Evolutionary conservation across 1,284 basidiomycete species (phyloP).

Genomic region (Ceratobasidium sp.): DNA sequence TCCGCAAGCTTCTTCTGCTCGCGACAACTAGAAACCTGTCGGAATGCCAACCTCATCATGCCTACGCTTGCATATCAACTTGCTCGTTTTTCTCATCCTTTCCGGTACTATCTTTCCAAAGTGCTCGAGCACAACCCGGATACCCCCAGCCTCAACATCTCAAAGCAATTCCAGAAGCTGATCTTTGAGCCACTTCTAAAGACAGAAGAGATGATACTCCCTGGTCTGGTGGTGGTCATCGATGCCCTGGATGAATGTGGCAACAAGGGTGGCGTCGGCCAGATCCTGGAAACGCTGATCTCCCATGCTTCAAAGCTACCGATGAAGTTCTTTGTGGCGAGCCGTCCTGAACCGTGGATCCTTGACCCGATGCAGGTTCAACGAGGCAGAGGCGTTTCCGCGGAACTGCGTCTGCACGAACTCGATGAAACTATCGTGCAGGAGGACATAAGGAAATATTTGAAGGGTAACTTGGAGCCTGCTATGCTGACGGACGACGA

Average conservation of each 20-base stretch:
- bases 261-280: not conserved
- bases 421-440: not conserved
- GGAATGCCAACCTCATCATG: slow-evolving; percentile 24
- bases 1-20: slow-evolving; percentile 53
- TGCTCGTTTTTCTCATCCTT: not conserved
- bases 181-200: not conserved
- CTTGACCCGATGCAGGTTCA: not conserved
- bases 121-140: not conserved
- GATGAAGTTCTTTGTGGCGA: slow-evolving; percentile 38
- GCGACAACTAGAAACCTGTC: slow-evolving; percentile 38
- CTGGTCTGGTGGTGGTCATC: slow-evolving; percentile 25
- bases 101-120: not conserved
- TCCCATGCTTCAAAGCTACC: not conserved
- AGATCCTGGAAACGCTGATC: slow-evolving; percentile 11
- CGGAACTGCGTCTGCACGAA: slow-evolving; percentile 3
- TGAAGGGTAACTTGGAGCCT: not conserved
- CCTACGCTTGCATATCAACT: slow-evolving; percentile 26
- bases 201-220: not conserved
- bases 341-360: slow-evolving; percentile 38
- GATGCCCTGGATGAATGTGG: slow-evolving; percentile 42
- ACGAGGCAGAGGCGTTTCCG: not conserved
- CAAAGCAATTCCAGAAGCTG: not conserved
- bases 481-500: not conserved
- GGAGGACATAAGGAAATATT: slow-evolving; percentile 11
- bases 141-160: not conserved